Base-by-base conservation (phyloP, 2,329 filamentous ascomycete genomes). In the Colletotrichum tropicale region DNA sequence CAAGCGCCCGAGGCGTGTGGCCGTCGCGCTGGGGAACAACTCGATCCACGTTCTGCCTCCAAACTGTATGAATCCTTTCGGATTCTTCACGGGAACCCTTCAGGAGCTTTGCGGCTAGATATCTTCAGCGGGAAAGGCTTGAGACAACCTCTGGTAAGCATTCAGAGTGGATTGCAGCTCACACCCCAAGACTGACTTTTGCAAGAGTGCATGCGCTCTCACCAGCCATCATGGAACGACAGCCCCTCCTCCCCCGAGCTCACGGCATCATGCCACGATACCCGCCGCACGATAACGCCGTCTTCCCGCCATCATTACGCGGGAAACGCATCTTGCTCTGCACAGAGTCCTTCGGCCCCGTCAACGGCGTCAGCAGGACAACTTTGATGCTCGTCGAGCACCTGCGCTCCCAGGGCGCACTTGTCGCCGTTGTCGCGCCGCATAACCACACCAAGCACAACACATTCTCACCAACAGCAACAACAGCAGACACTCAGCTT, bases 301-400 rank as follows among this genome's bases (percentile, higher is more conserved):
- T 82, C 52, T 91, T 91, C 76, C 89, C 89, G 0, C 56, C 81
- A 2, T 80, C 85, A 10, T 86, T 94, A n/a, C 84, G 86, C 48
- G 91, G 91, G 12, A 93, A 91, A 82, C 89, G 89, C 77, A 88
- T 94, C 76, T 84, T 94, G 9, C 88, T 94, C 9, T 93, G 92
- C 76, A 94, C 93, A 16, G 93, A 94, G 81, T 94, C 92, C 1
- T 93, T 94, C 74, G 93, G 93, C 5, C 93, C 93, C 0, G 91
- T 94, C 81, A 94, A 94, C 80, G 93, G 93, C n/a, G 93, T 94
- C 61, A 93, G 91, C 79, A 88, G 92, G 76, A 94, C 93, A 6
- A 94, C 93, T 0, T 86, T 92, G 78, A 94, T 92, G 86, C 88
- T 94, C 67, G 91, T 94, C 70, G 90, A 92, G 81, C 93, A 94